A percentile compares a stretch with the other conserved stretches of the same genome.
phyloP scores from a whole-genome alignment of 306 rosid species.

The Begonia fuchsioides region DNA sequence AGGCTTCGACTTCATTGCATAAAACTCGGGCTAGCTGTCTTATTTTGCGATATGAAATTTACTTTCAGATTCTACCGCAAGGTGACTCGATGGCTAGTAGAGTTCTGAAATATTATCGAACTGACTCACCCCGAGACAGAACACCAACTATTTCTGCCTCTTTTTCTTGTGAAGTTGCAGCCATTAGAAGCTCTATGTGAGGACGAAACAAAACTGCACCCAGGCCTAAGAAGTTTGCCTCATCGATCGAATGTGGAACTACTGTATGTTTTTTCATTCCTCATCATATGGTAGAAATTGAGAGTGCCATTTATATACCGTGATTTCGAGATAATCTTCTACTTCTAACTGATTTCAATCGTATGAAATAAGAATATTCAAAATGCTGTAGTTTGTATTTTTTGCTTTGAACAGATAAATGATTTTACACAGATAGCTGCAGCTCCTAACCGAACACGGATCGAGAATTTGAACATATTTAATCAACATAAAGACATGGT shows the following conservation, averaged over 20 bases:
- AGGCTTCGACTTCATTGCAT: background rate
- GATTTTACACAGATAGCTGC: no score
- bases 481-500: no score
- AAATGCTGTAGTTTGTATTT: background rate
- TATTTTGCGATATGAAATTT: background rate
- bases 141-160: slow-evolving; percentile 41
- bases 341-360: slow-evolving; percentile 27
- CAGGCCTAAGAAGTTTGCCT: slow-evolving; percentile 17
- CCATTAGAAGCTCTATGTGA: slow-evolving; percentile 34
- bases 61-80: slow-evolving; percentile 60
- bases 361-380: slow-evolving; percentile 28
- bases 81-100: slow-evolving; percentile 54
- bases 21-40: background rate
- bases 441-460: no score
- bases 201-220: slow-evolving; percentile 13
- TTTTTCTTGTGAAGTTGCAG: slow-evolving; percentile 43
- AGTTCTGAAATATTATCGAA: slow-evolving; percentile 29
- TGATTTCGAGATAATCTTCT: slow-evolving; percentile 19
- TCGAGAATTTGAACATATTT: no score
- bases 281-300: slow-evolving; percentile 24
- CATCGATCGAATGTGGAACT: background rate
- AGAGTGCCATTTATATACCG: slow-evolving; percentile 27
- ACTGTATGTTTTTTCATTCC: slow-evolving; percentile 21
- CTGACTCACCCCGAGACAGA: slow-evolving; percentile 19
- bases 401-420: no score